These are phyloP conservation scores for Metschnikowia lachancei DNA, from an alignment of 805 yeast genomes.

Conservation along the genomic window DNA sequence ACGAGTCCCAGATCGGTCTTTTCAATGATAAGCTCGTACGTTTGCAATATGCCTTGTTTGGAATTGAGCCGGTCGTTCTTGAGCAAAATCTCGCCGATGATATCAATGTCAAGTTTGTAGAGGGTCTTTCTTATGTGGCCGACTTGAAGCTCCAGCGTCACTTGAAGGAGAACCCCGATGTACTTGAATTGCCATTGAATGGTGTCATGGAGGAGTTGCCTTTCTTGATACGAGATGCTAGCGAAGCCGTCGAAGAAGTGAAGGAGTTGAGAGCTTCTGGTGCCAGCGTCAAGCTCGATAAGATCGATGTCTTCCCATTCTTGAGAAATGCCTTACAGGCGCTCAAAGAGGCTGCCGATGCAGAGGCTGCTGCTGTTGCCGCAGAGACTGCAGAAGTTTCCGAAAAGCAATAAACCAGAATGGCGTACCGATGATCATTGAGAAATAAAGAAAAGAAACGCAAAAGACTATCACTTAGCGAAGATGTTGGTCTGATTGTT, in stretches of 20 bases:
- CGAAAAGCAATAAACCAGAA: background rate
- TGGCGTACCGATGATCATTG: too few species aligned
- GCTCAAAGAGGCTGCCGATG: constrained; percentile 14
- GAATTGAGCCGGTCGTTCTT: constrained; percentile 69
- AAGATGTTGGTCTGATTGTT: background rate
- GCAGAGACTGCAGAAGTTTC: constrained; percentile 1
- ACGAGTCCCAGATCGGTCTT: constrained; percentile 51
- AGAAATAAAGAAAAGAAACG: too few species aligned
- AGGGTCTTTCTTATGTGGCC: constrained; percentile 70
- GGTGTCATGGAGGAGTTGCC: constrained; percentile 43
- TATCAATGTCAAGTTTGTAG: constrained; percentile 45
- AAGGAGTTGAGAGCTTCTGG: constrained; percentile 46
- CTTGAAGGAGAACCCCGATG: constrained; percentile 25
- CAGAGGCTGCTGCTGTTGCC: constrained; percentile 6
- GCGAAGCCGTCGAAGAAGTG: constrained; percentile 47
- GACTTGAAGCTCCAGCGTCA: constrained; percentile 55
- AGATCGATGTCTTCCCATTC: constrained; percentile 41
- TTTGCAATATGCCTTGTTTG: constrained; percentile 77
- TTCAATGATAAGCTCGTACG: constrained; percentile 71
- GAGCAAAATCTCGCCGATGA: constrained; percentile 57
- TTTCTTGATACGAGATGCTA: constrained; percentile 33
- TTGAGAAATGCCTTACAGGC: constrained; percentile 32
- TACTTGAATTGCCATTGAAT: constrained; percentile 33
- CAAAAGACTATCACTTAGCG: background rate
- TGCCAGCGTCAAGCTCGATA: constrained; percentile 28